A percentile compares a stretch with the other conserved stretches of the same genome.
phyloP scores from a whole-genome alignment of 75 land plant genomes.

The Sequoia sempervirens region DNA sequence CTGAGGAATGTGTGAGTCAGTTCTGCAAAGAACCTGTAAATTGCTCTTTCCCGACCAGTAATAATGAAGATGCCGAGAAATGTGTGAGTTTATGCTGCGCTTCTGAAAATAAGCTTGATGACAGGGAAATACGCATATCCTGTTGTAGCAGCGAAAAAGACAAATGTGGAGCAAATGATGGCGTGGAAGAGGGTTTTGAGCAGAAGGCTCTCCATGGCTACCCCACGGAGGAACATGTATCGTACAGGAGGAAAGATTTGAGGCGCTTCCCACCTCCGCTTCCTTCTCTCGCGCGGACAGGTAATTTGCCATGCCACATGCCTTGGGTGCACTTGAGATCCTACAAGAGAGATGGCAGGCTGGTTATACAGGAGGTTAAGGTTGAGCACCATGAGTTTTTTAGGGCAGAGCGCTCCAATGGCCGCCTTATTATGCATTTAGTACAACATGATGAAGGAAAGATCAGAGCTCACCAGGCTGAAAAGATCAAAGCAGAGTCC shows the following conservation, averaged over 20 bases:
- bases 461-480: not conserved
- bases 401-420: slow-evolving; percentile 25
- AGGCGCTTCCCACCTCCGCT: slow-evolving; percentile 39
- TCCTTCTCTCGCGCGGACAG: slow-evolving; percentile 17
- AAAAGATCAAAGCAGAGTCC: not conserved
- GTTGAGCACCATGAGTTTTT: slow-evolving; percentile 33
- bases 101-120: not conserved
- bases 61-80: not conserved
- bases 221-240: not conserved
- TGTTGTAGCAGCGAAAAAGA: not conserved
- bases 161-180: not conserved
- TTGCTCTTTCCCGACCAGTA: not conserved
- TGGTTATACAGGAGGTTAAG: slow-evolving; percentile 33
- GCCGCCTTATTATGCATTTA: slow-evolving; percentile 34
- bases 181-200: not conserved
- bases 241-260: not conserved
- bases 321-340: slow-evolving; percentile 31
- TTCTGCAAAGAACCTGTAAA: not conserved
- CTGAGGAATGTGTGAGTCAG: not conserved
- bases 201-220: not conserved
- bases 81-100: not conserved
- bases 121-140: not conserved
- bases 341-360: slow-evolving; percentile 31
- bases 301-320: slow-evolving; percentile 18
- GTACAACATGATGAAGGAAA: slow-evolving; percentile 10